Base-by-base conservation (phyloP, 106 monocot species). In the Cymbidium sinense region DNA sequence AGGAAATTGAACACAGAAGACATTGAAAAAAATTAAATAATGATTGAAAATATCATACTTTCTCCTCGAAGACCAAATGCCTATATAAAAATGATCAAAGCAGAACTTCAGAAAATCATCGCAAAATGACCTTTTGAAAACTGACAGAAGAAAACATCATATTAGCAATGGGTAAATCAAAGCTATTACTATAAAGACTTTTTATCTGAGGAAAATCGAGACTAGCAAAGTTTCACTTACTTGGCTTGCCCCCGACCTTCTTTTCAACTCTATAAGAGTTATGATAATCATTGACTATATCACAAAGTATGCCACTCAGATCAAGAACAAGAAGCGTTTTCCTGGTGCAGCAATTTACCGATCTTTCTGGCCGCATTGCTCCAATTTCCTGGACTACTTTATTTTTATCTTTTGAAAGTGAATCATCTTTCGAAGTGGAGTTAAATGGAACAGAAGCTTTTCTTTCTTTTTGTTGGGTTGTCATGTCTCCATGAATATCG, bases 71-170 rank as follows among this genome's bases (percentile, higher is more conserved):
- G 96, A 93, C 96, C 96, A 96, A 15, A 96, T 50, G 33, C 91
- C 96, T 23, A 96, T 69, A 50, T 86, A 86, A 96, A n/a, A 96
- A n/a, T 67, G 83, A 65, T 89, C 78, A 79, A 93, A 96, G 84
- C 96, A 93, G 71, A 91, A 96, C 36, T 84, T 83, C 73, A 96
- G 43, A 83, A 96, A 96, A 79, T 91, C 91, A 31, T 91, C 88
- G 73, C 89, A 96, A 77, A 86, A 96, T 31, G 91, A 93, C 77
- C 96, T 93, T 79, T 87, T 96, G 43, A 88, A 93, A 83, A 93
- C 91, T 91, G 84, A 28, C 18, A 44, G 4, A 44, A 74, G 70
- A 7, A 78, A 80, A 89, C 65, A 77, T 9, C 21, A 43, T 18
- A 50, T 27, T 70, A 52, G 27, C 67, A 70, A 58, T 44, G 64